phyloP scores from a whole-genome alignment of 2,329 filamentous ascomycete species.

The Aspergillus sp. region DNA sequence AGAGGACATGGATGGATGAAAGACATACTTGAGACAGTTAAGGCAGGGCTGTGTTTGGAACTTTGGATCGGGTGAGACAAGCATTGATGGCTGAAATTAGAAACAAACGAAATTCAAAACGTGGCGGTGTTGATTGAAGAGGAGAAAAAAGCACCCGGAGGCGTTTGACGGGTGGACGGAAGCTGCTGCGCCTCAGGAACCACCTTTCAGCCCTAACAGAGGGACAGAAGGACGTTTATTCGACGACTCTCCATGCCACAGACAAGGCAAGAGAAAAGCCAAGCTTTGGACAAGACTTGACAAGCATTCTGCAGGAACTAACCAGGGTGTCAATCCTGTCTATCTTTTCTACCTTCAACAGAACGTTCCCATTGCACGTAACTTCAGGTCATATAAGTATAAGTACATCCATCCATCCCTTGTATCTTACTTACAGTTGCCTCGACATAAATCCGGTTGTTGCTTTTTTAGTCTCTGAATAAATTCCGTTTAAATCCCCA shows the following conservation, averaged over 20 bases:
- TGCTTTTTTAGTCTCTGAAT: background rate
- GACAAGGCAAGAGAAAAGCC: background rate
- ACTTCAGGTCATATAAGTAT: background rate
- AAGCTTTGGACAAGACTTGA: slow-evolving; percentile 19
- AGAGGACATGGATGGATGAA: background rate
- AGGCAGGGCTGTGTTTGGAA: background rate
- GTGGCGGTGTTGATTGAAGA: background rate
- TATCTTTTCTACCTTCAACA: background rate
- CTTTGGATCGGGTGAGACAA: background rate
- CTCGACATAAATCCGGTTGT: background rate
- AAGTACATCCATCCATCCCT: background rate
- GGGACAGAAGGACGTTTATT: background rate
- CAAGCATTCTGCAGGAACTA: background rate
- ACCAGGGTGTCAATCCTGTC: background rate
- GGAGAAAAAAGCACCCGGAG: no score
- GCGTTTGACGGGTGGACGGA: no score
- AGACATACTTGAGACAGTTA: background rate
- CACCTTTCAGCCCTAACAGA: background rate
- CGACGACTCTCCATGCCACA: background rate
- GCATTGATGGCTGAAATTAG: background rate
- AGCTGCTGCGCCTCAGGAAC: background rate
- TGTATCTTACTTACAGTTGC: background rate
- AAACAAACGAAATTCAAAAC: background rate
- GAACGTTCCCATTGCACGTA: background rate
- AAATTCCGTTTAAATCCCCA: background rate